Percentiles rank a stretch among this genome's conserved stretches.
These are phyloP conservation scores for Fusarium compactum DNA, from an alignment of 2,329 filamentous ascomycete genomes.

Conservation along the genomic window DNA sequence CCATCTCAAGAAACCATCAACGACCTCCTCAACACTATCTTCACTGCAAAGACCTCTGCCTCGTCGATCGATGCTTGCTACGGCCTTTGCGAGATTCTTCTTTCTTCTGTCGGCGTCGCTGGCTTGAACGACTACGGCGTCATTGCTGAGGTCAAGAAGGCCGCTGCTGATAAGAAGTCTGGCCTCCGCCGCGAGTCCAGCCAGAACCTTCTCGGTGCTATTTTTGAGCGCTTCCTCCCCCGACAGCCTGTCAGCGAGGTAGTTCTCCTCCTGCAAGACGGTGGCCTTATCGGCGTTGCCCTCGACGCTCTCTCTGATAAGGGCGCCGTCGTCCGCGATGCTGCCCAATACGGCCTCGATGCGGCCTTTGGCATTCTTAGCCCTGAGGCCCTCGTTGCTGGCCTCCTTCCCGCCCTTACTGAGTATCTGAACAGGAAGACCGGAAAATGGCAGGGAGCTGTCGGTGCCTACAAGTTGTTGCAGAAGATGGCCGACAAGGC, in stretches of 20 bases:
- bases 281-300: slow-evolving; percentile 76
- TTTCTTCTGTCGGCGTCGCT: slow-evolving; percentile 65
- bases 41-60: slow-evolving; percentile 75
- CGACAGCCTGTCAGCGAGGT: slow-evolving; percentile 84
- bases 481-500: slow-evolving; percentile 97
- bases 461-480: slow-evolving; percentile 85
- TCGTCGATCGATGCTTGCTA: slow-evolving; percentile 75
- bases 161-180: slow-evolving; percentile 93
- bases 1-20: slow-evolving; percentile 75
- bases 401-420: slow-evolving; percentile 80
- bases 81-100: slow-evolving; percentile 69
- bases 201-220: slow-evolving; percentile 92
- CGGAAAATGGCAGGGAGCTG: slow-evolving; percentile 97
- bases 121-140: slow-evolving; percentile 67
- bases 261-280: slow-evolving; percentile 84
- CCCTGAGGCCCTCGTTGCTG: slow-evolving; percentile 84
- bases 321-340: slow-evolving; percentile 86
- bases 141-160: slow-evolving; percentile 72
- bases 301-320: slow-evolving; percentile 93
- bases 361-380: slow-evolving; percentile 83
- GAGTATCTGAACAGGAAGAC: slow-evolving; percentile 84
- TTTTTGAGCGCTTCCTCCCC: slow-evolving; percentile 89
- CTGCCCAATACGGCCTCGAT: slow-evolving; percentile 93
- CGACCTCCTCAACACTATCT: slow-evolving; percentile 74
- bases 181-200: slow-evolving; percentile 86